phyloP scores from a whole-genome alignment of 1,139 yeast genomes.

The Geotrichum klebahnii region DNA sequence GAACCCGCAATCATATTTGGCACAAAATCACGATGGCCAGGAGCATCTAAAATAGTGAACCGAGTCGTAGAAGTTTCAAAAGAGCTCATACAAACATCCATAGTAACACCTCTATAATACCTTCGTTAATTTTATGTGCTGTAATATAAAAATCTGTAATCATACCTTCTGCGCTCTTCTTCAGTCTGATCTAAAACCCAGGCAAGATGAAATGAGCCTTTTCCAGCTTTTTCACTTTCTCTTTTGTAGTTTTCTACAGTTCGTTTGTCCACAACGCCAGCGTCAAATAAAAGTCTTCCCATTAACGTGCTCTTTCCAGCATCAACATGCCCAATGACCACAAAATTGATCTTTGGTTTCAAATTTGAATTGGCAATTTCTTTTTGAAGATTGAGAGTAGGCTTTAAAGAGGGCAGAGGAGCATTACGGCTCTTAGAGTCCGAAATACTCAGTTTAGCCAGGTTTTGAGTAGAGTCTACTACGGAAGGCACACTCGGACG shows the following conservation, averaged over 20 bases:
- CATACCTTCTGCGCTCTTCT: slow-evolving; percentile 72
- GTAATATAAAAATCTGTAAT: too few relatives aligned
- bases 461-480: background rate
- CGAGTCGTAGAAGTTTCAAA: slow-evolving; percentile 63
- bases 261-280: slow-evolving; percentile 73
- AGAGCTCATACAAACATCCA: slow-evolving; percentile 81
- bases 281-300: slow-evolving; percentile 81
- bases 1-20: slow-evolving; percentile 99
- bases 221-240: slow-evolving; percentile 80
- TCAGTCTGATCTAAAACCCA: slow-evolving; percentile 96
- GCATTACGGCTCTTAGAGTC: background rate
- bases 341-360: slow-evolving; percentile 43
- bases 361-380: slow-evolving; percentile 11
- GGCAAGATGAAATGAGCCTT: slow-evolving; percentile 90
- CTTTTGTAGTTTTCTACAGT: slow-evolving; percentile 71
- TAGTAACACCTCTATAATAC: slow-evolving; percentile 98
- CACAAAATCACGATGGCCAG: slow-evolving; percentile 95
- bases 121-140: too few relatives aligned
- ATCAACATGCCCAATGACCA: slow-evolving; percentile 92
- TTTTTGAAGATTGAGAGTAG: slow-evolving; percentile 11
- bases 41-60: slow-evolving; percentile 93
- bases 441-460: background rate
- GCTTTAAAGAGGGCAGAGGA: slow-evolving; percentile 12
- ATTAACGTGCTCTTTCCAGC: slow-evolving; percentile 95
- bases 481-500: background rate